A percentile compares a stretch with the other conserved stretches of the same genome.
Evolutionary conservation across 768 basidiomycete species (phyloP).

Genomic region (Pulveroboletus sp.): DNA sequence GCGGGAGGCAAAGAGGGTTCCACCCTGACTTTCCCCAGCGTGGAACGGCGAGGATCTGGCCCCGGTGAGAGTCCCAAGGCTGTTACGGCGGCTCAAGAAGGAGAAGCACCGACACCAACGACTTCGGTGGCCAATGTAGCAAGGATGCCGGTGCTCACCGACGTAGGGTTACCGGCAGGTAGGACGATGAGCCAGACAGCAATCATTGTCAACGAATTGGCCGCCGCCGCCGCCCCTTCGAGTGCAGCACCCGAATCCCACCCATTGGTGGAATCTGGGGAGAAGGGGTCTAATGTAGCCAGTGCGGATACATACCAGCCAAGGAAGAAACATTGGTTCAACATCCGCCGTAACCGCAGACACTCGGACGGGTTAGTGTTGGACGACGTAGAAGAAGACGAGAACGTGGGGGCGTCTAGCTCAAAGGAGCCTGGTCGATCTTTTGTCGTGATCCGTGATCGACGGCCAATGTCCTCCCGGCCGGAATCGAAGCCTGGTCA

Average conservation of each 20-base stretch:
- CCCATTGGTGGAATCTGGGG: conserved; percentile 18
- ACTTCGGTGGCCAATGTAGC: conserved; percentile 48
- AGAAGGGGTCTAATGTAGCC: conserved; percentile 12
- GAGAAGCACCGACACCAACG: conserved; percentile 49
- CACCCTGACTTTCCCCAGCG: conserved; percentile 65
- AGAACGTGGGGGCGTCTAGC: conserved; percentile 28
- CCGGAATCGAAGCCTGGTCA: conserved; percentile 22
- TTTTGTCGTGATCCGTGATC: conserved; percentile 71
- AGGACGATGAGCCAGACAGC: conserved; percentile 84
- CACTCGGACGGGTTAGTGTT: conserved; percentile 53
- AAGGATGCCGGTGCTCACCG: conserved; percentile 36
- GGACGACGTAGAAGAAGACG: conserved; percentile 23
- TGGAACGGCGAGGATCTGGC: conserved; percentile 41
- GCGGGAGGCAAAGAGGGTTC: conserved; percentile 46
- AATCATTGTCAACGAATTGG: conserved; percentile 66
- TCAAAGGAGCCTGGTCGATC: conserved; percentile 45
- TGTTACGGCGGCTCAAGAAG: conserved; percentile 29
- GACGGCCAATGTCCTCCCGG: conserved; percentile 36
- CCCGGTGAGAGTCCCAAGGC: conserved; percentile 20
- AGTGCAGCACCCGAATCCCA: conserved; percentile 17
- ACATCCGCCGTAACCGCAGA: conserved; percentile 54
- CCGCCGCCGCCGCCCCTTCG: conserved; percentile 21
- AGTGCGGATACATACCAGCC: conserved; percentile 46
- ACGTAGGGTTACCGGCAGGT: conserved; percentile 48
- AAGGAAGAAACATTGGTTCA: conserved; percentile 73